Base-by-base conservation (phyloP, 2,329 filamentous ascomycete genomes). In the Fusarium sp. region DNA sequence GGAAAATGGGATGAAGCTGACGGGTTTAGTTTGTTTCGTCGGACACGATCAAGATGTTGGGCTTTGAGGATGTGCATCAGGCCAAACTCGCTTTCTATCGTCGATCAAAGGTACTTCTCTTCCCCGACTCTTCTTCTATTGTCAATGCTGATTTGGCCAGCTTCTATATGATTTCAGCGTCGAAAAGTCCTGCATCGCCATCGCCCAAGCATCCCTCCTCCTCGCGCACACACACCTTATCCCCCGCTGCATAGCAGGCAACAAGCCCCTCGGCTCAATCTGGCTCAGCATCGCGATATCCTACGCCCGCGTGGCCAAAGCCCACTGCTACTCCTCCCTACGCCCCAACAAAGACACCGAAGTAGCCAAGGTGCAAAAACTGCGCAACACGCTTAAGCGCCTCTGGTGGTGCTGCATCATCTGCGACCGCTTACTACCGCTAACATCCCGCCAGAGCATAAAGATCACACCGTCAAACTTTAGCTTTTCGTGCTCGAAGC, bases 391-490 rank as follows among this genome's bases (percentile, higher is more conserved):
- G 0, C 68, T 77, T 4, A 77, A 77, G 11, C 68, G 75, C 1
- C 46, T 77, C 0, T 77, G 75, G 75, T 77, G 75, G 75, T 77
- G 75, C 42, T 77, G 75, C 25, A 74, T 77, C 16, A 74, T 77
- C 16, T 75, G 72, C 38, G 75, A 77, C 19, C 70, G 75, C 5
- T 25, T 77, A 0, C 62, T 77, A 0, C 75, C 75, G 0, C 64
- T 77, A 4, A 77, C 75, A 0, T 77, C 75, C 1, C 69, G 75
- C 4, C 75, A 76, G 10, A 76, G 66, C 11, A 77, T 77, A 23
- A 77, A 75, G n/a, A 77, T 77, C 19, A 76, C 75, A 0, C 73
- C 63, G 0, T 16, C 66, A 0, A 77, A 77, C n/a, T 77, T 77
- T 18, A 75, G 72, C 33, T 77, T 77, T 2, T 74, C 74, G 0